These are phyloP conservation scores for Phytopythium aichiense DNA, from an alignment of 352 stramenopile genomes.

Conservation along the genomic window DNA sequence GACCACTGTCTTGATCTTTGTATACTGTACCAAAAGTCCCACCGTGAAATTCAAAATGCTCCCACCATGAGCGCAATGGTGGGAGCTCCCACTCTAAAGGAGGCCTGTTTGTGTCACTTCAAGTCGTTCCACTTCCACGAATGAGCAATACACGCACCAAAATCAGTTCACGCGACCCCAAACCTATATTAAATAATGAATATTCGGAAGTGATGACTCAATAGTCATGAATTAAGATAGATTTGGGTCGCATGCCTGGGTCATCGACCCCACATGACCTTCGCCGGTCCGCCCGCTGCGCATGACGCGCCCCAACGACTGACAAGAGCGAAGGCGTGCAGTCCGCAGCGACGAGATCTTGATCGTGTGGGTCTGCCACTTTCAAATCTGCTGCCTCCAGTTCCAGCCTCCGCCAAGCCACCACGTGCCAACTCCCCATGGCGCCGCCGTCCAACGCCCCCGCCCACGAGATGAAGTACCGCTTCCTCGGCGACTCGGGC, in stretches of 20 bases:
- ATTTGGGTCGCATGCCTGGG: too few relatives aligned
- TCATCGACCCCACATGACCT: background rate
- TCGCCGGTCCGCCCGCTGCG: too few relatives aligned
- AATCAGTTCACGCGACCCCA: background rate
- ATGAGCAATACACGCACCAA: background rate
- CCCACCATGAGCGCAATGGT: too few relatives aligned
- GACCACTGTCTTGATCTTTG: too few relatives aligned
- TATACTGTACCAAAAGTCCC: too few relatives aligned
- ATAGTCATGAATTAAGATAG: background rate
- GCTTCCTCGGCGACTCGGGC: constrained; percentile 30
- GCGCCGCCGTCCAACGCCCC: background rate
- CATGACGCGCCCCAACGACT: too few relatives aligned
- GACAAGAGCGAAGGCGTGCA: too few relatives aligned
- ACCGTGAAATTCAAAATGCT: too few relatives aligned
- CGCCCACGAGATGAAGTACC: constrained; percentile 24
- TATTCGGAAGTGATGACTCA: background rate
- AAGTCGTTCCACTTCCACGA: too few relatives aligned
- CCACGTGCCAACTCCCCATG: background rate
- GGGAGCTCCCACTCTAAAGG: too few relatives aligned
- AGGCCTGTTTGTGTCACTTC: too few relatives aligned
- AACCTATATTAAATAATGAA: background rate
- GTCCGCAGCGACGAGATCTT: background rate
- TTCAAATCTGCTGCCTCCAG: background rate
- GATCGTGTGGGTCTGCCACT: background rate
- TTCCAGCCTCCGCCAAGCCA: background rate